Evolutionary conservation across 495 filamentous ascomycete species (phyloP).

Genomic region (Corynascus novoguineensis): DNA sequence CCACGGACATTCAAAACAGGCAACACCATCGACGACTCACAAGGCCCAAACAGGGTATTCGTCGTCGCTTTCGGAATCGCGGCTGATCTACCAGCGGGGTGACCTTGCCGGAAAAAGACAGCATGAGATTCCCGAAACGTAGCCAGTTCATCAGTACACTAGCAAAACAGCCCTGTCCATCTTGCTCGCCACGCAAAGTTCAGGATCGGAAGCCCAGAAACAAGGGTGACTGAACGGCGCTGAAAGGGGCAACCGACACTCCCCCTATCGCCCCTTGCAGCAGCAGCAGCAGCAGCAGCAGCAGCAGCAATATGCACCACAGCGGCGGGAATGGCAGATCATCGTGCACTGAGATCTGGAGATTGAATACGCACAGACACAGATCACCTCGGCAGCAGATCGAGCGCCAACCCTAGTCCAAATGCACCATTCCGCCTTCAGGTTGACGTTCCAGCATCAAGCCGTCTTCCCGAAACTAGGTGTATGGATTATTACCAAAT

Average conservation of each 20-base stretch:
- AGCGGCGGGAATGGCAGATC: background rate
- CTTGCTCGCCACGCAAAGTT: background rate
- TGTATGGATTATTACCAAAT: background rate
- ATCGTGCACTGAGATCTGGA: conserved; percentile 2
- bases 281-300: too few species aligned
- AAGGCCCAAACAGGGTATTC: conserved; percentile 4
- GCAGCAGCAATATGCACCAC: conserved; percentile 2
- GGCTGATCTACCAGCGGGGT: conserved; percentile 2
- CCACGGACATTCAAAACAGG: background rate
- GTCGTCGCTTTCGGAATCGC: conserved; percentile 9
- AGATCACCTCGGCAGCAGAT: background rate
- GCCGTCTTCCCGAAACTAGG: background rate
- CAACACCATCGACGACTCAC: background rate
- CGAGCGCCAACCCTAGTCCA: background rate
- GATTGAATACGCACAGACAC: background rate
- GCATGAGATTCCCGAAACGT: conserved; percentile 2
- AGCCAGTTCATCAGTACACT: background rate
- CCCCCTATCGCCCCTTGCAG: background rate
- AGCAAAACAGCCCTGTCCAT: background rate
- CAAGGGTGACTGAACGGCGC: conserved; percentile 6
- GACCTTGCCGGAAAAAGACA: conserved; percentile 2
- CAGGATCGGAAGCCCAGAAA: background rate
- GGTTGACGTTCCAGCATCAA: background rate
- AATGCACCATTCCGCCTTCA: background rate
- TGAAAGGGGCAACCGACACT: background rate